Evolutionary conservation across 768 basidiomycete genomes (phyloP), one percentile per base, ranked within the genome.

Genomic region (Dentipellis fragilis): DNA sequence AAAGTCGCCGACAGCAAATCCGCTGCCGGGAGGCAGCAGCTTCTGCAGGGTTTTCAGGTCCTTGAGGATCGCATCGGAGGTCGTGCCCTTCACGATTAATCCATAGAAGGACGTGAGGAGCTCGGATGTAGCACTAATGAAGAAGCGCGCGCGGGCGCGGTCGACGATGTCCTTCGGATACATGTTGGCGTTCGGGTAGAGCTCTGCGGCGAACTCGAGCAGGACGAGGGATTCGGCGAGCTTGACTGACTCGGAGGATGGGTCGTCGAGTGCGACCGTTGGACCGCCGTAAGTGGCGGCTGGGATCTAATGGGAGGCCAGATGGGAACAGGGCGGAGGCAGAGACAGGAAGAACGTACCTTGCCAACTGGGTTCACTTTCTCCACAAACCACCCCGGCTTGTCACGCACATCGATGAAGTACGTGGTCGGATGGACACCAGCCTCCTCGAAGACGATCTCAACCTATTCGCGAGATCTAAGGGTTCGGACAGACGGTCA

Each of bases 361-460:
- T 85, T 86, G 69, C 78, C 78, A 0, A 77, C 82, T 1, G 80
- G 80, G 67, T 87, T 87, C 39, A 87, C 77, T 57, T 80, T 75
- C 0, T 77, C 74, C 0, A 78, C 79, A 63, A 83, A 85, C 84
- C 84, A 85, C 50, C 76, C 80, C 1, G 84, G 84, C 69, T 87
- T 87, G 70, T 83, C 81, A 59, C 56, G 50, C 12, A 87, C 67
- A 60, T 85, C n/a, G n/a, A n/a, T n/a, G n/a, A n/a, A 76, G 58
- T 71, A 83, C 12, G 73, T 66, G 21, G 71, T 79, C 64, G 70
- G 80, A 1, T 73, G 60, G 3, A 77, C 71, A 4, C 75, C 71
- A 1, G 78, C 74, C 60, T 86, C 84, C 12, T 73, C 71, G 23
- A 87, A 74, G 0, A 83, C 82, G 17, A 87, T 71, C 57, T 84